phyloP scores from a whole-genome alignment of 2,329 filamentous ascomycete species.

The Mycosphaerella sp. region DNA sequence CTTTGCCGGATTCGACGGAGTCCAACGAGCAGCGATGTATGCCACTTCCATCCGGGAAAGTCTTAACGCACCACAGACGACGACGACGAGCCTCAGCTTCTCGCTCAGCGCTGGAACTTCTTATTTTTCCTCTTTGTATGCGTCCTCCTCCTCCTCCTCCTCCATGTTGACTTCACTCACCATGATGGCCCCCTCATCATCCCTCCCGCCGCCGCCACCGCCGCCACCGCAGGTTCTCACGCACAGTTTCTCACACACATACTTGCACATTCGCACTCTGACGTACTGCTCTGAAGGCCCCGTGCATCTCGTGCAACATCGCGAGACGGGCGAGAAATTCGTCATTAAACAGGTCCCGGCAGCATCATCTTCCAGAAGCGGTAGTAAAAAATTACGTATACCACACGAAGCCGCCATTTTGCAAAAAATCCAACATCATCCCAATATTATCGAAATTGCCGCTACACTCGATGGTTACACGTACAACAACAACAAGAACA shows the following conservation, averaged over 20 bases:
- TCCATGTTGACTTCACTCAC: background rate
- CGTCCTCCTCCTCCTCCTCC: background rate
- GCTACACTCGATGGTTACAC: conserved; percentile 2
- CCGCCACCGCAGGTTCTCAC: background rate
- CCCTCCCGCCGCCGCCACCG: too few relatives aligned
- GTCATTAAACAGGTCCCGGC: conserved; percentile 13
- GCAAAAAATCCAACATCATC: conserved; percentile 5
- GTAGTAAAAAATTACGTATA: too few relatives aligned
- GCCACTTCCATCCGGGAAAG: background rate
- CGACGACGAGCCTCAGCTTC: background rate
- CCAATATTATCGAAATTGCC: conserved; percentile 11
- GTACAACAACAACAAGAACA: too few relatives aligned
- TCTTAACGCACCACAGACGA: too few relatives aligned
- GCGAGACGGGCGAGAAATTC: conserved; percentile 3
- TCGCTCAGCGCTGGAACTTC: background rate
- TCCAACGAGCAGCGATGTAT: background rate
- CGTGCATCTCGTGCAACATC: conserved; percentile 10
- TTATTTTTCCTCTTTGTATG: background rate
- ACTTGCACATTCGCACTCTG: conserved; percentile 6
- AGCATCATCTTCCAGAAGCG: background rate
- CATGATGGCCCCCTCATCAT: background rate
- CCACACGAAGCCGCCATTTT: background rate
- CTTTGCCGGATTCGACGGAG: conserved; percentile 8
- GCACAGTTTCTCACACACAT: conserved; percentile 10
- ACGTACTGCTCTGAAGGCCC: conserved; percentile 8